Base-by-base conservation (phyloP, 371 early-diverging fungal genomes). In the Lichtheimia hyalospora region DNA sequence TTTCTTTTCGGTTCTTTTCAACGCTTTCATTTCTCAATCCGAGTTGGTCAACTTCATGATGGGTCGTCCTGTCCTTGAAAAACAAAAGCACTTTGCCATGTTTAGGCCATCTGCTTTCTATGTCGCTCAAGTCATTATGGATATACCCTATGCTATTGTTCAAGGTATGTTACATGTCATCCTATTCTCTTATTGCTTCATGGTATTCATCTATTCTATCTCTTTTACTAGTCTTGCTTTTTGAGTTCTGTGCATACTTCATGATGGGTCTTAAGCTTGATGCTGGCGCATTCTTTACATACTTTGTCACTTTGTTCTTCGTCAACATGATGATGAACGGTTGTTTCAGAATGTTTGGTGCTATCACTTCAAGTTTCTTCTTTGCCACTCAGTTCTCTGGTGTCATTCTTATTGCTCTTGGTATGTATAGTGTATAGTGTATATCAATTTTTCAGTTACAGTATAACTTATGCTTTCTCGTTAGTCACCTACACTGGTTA, bases 71-170 rank as follows among this genome's bases (percentile, higher is more conserved):
- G 68, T 88, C 27, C 57, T 89, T 2, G 84, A 87, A 63, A 90
- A 88, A 57, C 89, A 89, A 68, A 86, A 86, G 60, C 81, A 77
- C 14, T 81, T 75, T 63, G 89, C 87, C 2, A 63, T 90, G 53
- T 88, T 86, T 60, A 77, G 83, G 18, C 86, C 90, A 0, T 80
- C 84, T 0, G 84, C 88, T 0, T 78, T 76, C 57, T 85, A 84
- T 40, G 34, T 89, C 25, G 82, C 87, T 6, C 83, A 87, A 67
- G 77, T 82, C 20, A 57, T 78, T 28, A 58, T 76, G 69, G 77
- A 73, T 57, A 49, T 79, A 13, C 79, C 66, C 1, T 67, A 66
- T n/a, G 72, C 68, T 1, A 15, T 70, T 77, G 54, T 42, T 68
- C 18, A 70, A 70, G n/a, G 10, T 42, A 39, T 15, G 23, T 2